Base-by-base conservation (phyloP, 352 stramenopile genomes). In the Globisporangium canariense region DNA sequence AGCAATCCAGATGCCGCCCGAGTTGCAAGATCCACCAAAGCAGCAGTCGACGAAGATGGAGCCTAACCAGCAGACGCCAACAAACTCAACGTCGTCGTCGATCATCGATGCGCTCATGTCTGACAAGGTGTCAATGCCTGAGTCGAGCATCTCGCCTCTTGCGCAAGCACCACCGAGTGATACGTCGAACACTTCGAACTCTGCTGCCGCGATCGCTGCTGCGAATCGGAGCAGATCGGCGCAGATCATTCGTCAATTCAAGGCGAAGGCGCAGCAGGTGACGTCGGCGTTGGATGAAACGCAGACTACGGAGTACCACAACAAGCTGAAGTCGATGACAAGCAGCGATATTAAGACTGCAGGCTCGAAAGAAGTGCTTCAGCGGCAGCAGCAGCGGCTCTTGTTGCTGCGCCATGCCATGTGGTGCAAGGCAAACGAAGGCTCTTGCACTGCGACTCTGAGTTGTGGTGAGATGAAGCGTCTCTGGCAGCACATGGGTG, bases 381-480 rank as follows among this genome's bases (percentile, higher is more conserved):
- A 98, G 59, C 96, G 98, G 60, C 97, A 99, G 81, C 97, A 99
- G 70, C 97, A 99, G 71, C 90, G 97, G 32, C 77, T 99, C 32
- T 66, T 99, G 25, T 76, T 99, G 20, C 69, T 99, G 20, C 91
- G 97, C 2, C 98, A 99, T 74, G 97, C 98, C 5, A 98, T 98
- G 69, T 99, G 98, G 85, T 99, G 98, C 65, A 97, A 97, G 68
- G 89, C 98, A 34, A 81, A 94, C 40, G 92, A 98, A 66, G 88
- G 89, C 14, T 83, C 76, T 25, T 99, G 97, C 67, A 86, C 88
- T 25, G 97, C 98, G 1, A 99, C 97, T 6, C 90, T 92, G 34
- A 97, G 98, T 67, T 99, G 97, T 80, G 91, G 89, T 18, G 94
- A 97, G 57, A 99, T 99, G 97, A 99, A 99, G 75, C 79, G 92